Evolutionary conservation across 2,329 filamentous ascomycete genomes (phyloP).

Genomic region (Colletotrichum higginsianum): DNA sequence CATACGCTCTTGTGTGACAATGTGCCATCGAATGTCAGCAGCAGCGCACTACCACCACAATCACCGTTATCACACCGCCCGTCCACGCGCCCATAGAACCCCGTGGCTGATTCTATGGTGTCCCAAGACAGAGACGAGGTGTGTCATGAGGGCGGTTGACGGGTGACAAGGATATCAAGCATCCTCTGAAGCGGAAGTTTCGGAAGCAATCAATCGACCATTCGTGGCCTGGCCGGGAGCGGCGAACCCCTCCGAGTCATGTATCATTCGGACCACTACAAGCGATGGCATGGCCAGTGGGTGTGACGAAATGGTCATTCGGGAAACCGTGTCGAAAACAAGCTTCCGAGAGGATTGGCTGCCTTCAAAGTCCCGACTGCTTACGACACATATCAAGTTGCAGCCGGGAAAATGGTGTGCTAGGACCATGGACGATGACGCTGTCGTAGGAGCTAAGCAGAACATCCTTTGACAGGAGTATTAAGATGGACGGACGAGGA

Average conservation of each 20-base stretch:
- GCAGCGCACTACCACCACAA: background rate
- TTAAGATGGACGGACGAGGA: conserved; percentile 3
- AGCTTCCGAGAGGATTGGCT: conserved; percentile 19
- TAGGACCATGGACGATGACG: conserved; percentile 2
- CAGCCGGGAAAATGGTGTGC: conserved; percentile 11
- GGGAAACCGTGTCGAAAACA: conserved; percentile 11
- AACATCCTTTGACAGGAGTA: background rate
- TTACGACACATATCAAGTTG: background rate
- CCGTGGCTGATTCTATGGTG: conserved; percentile 17
- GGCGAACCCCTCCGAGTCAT: conserved; percentile 22
- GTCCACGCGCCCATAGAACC: conserved; percentile 5
- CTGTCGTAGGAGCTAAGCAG: background rate
- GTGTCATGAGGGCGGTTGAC: conserved; percentile 22
- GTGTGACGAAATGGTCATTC: conserved; percentile 11
- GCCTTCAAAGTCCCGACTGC: background rate
- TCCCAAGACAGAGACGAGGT: background rate
- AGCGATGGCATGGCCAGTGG: conserved; percentile 8
- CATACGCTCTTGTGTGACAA: conserved; percentile 24
- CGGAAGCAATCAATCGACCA: conserved; percentile 13
- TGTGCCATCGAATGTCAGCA: background rate
- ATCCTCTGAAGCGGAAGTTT: conserved; percentile 12
- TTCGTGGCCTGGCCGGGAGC: conserved; percentile 19
- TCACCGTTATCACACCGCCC: conserved; percentile 11
- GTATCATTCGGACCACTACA: conserved; percentile 15
- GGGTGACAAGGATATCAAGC: conserved; percentile 12